Evolutionary conservation across 116 monocot species (phyloP), one percentile per base, ranked within the genome.

Genomic region (Iris pallida): DNA sequence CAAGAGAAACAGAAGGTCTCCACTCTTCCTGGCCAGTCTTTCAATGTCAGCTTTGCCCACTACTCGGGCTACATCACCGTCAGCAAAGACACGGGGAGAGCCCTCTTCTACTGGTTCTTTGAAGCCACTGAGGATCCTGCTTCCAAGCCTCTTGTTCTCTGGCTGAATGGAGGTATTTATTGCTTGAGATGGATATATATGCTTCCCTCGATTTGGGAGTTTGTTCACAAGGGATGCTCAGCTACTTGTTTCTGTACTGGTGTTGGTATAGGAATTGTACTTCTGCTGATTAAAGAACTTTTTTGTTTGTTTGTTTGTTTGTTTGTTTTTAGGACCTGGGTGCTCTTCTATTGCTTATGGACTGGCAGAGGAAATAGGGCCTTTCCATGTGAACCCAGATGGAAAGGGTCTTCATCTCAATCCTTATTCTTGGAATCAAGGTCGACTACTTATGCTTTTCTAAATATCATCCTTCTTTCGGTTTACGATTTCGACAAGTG

Each of bases 81-180:
- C 42, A 61, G 85, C 72, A 74, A 97, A 68, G 64, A 73, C 13
- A 57, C 59, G 20, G 89, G 85, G 14, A 85, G 83, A 72, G 79
- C 87, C n/a, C 87, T 97, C 63, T 97, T 97, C 78, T 97, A 90
- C 65, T 97, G 97, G 97, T 92, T 90, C 85, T 87, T 92, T 60
- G 97, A 97, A 83, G 97, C 97, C 13, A 75, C 16, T 15, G 82
- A 87, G 20, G 92, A 92, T 44, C 87, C 89, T 8, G 75, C 63
- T 14, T 74, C 81, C 46, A 97, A 97, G 75, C 97, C 97, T 41
- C 78, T 97, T 13, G 90, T 90, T 68, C 90, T 97, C 59, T 97
- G 97, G 92, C 87, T 97, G 30, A 92, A 89, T 70, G 97, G 97
- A 90, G 97, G 97, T 92, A 42, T 61, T 49, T 43, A 3, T 16